Evolutionary conservation across 2,329 filamentous ascomycete species (phyloP).

Genomic region (Alternaria sp.): DNA sequence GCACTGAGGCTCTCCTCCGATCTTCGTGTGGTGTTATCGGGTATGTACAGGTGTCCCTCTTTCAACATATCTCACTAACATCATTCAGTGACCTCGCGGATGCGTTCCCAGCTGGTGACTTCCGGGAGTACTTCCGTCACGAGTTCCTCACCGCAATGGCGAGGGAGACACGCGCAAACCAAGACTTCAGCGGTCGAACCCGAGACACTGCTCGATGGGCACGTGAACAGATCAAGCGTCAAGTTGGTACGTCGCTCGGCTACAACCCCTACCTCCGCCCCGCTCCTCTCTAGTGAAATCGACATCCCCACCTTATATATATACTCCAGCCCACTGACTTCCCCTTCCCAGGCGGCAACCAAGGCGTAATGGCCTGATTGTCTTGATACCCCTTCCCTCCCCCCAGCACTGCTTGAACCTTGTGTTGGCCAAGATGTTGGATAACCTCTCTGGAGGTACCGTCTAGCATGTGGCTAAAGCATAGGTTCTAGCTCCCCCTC

Average conservation of each 20-base stretch:
- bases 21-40: slow-evolving; percentile 98
- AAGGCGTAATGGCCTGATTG: slow-evolving; percentile 47
- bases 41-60: slow-evolving; percentile 58
- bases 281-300: slow-evolving; percentile 2
- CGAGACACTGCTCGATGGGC: slow-evolving; percentile 97
- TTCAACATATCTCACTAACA: slow-evolving; percentile 44
- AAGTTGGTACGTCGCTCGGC: slow-evolving; percentile 58
- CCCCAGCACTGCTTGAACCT: slow-evolving; percentile 20
- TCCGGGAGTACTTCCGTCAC: slow-evolving; percentile 81
- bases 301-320: slow-evolving; percentile 11
- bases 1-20: slow-evolving; percentile 88
- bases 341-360: slow-evolving; percentile 38
- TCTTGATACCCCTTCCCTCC: slow-evolving; percentile 9
- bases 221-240: slow-evolving; percentile 95
- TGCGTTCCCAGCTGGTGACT: slow-evolving; percentile 88
- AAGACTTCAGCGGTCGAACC: slow-evolving; percentile 83
- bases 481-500: slow-evolving; percentile 5
- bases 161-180: slow-evolving; percentile 88
- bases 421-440: slow-evolving; percentile 22
- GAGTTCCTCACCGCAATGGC: slow-evolving; percentile 92
- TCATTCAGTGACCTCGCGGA: slow-evolving; percentile 82
- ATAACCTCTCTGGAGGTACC: slow-evolving; percentile 14
- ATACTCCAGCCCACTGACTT: slow-evolving; percentile 32
- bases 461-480: slow-evolving; percentile 24
- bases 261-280: slow-evolving; percentile 18